Evolutionary conservation across 2,329 filamentous ascomycete genomes (phyloP).

Genomic region (Atkinsonella hypoxylon): DNA sequence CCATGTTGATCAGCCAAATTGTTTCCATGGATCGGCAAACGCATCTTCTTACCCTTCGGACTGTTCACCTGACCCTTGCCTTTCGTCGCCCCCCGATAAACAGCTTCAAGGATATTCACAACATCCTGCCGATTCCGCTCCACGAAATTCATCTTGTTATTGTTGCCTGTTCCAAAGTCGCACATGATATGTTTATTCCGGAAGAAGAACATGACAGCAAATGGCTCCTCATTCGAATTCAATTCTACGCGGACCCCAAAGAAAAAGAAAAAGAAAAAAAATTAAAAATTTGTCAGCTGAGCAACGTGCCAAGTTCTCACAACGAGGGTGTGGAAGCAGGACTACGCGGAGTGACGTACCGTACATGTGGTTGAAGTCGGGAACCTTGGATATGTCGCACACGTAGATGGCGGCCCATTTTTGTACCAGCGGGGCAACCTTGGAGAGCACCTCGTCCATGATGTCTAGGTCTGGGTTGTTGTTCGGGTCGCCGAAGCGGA

Average conservation of each 20-base stretch:
- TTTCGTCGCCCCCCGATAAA: constrained; percentile 98
- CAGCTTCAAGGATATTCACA: constrained; percentile 96
- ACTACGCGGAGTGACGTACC: constrained; percentile 33
- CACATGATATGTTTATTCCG: constrained; percentile 99
- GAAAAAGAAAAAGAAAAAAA: too few relatives aligned
- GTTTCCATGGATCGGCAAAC: neutral
- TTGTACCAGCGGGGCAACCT: constrained; percentile 84
- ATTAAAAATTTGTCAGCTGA: neutral
- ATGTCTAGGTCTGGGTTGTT: constrained; percentile 67
- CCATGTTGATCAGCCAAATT: neutral
- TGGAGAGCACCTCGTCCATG: constrained; percentile 88
- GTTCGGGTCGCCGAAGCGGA: constrained; percentile 61
- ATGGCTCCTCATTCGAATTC: constrained; percentile 44
- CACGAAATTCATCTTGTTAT: constrained; percentile 97
- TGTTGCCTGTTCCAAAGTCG: constrained; percentile 96
- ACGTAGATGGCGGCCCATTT: constrained; percentile 90
- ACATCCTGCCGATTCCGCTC: constrained; percentile 93
- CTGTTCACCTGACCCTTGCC: constrained; percentile 91
- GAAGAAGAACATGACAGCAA: constrained; percentile 95
- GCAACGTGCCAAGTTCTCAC: too few relatives aligned
- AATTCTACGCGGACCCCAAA: constrained; percentile 1
- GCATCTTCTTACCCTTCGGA: constrained; percentile 53
- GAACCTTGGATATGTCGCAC: constrained; percentile 83
- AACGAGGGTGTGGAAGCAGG: too few relatives aligned
- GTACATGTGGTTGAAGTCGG: constrained; percentile 96